Percentiles rank a stretch among this genome's conserved stretches.
These are phyloP conservation scores for Linaria vulgaris DNA, from an alignment of 257 asterid species.

Conservation along the genomic window DNA sequence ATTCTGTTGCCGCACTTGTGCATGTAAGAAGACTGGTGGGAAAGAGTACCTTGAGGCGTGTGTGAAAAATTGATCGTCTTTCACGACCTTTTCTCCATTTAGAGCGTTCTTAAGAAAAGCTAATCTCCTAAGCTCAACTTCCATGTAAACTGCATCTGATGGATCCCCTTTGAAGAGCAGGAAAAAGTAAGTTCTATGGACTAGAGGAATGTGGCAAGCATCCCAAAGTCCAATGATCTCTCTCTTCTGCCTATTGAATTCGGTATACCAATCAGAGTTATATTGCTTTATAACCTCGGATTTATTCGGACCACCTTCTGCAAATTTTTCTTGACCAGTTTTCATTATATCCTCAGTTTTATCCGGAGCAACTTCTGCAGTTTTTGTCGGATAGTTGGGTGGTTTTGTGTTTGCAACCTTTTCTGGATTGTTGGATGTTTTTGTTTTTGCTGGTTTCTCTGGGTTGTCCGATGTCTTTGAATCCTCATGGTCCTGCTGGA, in stretches of 20 bases:
- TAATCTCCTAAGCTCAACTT: conserved; percentile 62
- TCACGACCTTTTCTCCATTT: conserved; percentile 23
- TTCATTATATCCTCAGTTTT: conserved; percentile 24
- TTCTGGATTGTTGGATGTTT: neutral
- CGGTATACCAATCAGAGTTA: conserved; percentile 32
- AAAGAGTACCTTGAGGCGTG: conserved; percentile 39
- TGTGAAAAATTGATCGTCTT: conserved; percentile 25
- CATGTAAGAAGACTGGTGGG: neutral
- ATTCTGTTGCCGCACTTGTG: neutral
- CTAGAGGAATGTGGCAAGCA: conserved; percentile 45
- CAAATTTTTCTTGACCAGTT: conserved; percentile 15
- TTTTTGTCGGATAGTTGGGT: neutral
- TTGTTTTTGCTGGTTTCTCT: conserved; percentile 4
- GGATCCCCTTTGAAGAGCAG: conserved; percentile 63
- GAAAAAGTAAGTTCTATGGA: conserved; percentile 61
- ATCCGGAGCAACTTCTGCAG: conserved; percentile 17
- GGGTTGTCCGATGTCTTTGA: conserved; percentile 13
- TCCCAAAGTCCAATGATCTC: conserved; percentile 60
- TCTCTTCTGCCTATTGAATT: conserved; percentile 52
- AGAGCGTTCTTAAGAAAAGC: conserved; percentile 42
- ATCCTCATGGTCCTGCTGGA: conserved; percentile 2
- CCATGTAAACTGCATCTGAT: conserved; percentile 56
- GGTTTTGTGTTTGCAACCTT: conserved; percentile 21
- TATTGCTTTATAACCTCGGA: conserved; percentile 27
- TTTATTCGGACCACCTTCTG: conserved; percentile 19